Evolutionary conservation across 2,329 filamentous ascomycete genomes (phyloP), one percentile per base, ranked within the genome.

Genomic region (Fusarium torreyae): DNA sequence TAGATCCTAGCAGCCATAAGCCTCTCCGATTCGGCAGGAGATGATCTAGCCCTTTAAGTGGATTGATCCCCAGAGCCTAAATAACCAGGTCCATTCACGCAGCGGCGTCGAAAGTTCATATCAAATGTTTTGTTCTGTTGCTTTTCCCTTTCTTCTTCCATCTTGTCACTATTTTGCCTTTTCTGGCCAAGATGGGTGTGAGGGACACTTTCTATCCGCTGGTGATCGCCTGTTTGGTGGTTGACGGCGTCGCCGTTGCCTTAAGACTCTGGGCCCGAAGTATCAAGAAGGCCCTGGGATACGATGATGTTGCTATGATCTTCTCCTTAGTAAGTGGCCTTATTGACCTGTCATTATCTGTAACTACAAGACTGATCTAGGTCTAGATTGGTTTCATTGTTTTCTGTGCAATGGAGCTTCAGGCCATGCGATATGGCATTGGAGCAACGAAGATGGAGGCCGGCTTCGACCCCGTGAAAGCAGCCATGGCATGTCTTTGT

Each of bases 401-500:
- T 2, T 52, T 57, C 22, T 53, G 55, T 11, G 39, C 11, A 4
- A 45, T 39, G 39, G 55, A 53, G 33, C 46, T 57, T 6, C 22
- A 52, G 24, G 46, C 46, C 8, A 44, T 44, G 22, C 46, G 46
- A 13, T 57, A 45, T 11, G 46, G 46, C 9, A 38, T 52, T 26
- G 39, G 46, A 4, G 46, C 55, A 22, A 52, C 31, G 2, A 28
- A 5, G 6, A 38, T 53, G n/a, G 31, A 53, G 33, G 9, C 20
- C n/a, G 38, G 13, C 5, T 58, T 58, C 11, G 48, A 58, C 11
- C 17, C 15, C 1, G 18, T 22, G 4, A 57, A 57, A 10, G 46
- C 39, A 3, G 39, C 39, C 6, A 45, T 52, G 31, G 55, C 52
- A 26, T 3, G 5, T 1, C 17, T 18, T 13, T 9, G 7, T 38